A percentile compares a stretch with the other conserved stretches of the same genome.
Conservation (phyloP, 179 eudicot species). For the Spergularia azorica region DNA sequence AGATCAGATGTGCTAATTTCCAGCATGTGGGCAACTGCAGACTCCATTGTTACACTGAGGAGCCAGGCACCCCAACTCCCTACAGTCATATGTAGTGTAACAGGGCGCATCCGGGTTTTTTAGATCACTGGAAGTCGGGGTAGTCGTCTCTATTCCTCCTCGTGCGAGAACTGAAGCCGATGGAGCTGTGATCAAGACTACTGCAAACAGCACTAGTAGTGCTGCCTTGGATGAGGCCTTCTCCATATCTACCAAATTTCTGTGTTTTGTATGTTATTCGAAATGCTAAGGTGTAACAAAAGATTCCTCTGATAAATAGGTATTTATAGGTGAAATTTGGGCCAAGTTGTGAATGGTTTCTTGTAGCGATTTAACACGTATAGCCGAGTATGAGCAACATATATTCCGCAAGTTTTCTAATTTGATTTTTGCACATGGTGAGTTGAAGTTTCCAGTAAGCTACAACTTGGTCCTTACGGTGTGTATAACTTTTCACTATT, state of each 20-base stretch:
- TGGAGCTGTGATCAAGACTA: not conserved
- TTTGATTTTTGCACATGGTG: too few species aligned
- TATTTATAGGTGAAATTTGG: constrained; percentile 4
- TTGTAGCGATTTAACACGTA: too few species aligned
- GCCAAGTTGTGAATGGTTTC: too few species aligned
- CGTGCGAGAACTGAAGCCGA: not conserved
- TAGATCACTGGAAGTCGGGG: not conserved
- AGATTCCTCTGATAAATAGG: not conserved
- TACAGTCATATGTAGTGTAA: constrained; percentile 13
- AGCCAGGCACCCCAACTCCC: constrained; percentile 9
- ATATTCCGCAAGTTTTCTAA: too few species aligned
- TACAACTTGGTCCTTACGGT: too few species aligned
- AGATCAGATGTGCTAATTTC: not conserved
- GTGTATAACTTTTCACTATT: too few species aligned
- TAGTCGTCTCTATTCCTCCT: not conserved
- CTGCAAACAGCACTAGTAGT: not conserved
- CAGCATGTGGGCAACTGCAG: constrained; percentile 13
- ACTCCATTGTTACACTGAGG: not conserved
- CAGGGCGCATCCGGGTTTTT: not conserved
- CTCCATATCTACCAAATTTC: not conserved
- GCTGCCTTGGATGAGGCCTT: not conserved
- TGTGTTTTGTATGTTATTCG: not conserved
- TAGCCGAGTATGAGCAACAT: too few species aligned
- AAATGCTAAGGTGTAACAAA: not conserved
- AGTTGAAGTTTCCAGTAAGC: too few species aligned